Evolutionary conservation across 257 asterid genomes (phyloP).

Genomic region (Solanum infundibuliforme): DNA sequence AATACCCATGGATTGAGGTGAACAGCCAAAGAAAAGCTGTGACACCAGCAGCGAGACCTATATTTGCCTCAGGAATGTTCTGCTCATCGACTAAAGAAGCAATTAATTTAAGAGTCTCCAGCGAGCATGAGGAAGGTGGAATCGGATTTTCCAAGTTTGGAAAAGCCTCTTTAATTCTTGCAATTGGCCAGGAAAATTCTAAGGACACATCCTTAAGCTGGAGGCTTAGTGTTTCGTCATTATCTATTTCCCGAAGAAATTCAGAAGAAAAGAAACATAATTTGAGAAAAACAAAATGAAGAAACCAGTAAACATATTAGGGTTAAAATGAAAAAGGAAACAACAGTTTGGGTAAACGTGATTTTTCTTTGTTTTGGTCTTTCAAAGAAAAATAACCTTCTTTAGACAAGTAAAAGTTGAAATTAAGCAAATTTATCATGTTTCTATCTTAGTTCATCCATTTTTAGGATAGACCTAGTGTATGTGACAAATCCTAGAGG

Average conservation of each 20-base stretch:
- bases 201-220: constrained; percentile 70
- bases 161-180: constrained; percentile 61
- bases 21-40: constrained; percentile 90
- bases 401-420: background rate
- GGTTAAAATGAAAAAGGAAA: background rate
- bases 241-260: constrained; percentile 29
- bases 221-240: constrained; percentile 60
- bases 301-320: background rate
- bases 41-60: constrained; percentile 67
- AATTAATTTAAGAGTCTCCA: constrained; percentile 60
- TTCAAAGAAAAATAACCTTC: background rate
- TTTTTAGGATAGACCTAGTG: background rate
- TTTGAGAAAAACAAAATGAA: background rate
- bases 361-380: background rate
- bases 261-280: background rate
- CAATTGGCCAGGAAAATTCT: constrained; percentile 83
- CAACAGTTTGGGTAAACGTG: background rate
- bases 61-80: constrained; percentile 53
- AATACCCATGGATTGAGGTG: constrained; percentile 74
- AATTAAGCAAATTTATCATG: background rate
- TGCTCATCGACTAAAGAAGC: constrained; percentile 66
- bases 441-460: background rate
- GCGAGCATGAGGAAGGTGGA: constrained; percentile 67
- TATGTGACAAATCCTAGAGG: background rate
- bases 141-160: constrained; percentile 38